Evolutionary conservation across 306 rosid genomes (phyloP).

Genomic region (Ceratonia siliqua): DNA sequence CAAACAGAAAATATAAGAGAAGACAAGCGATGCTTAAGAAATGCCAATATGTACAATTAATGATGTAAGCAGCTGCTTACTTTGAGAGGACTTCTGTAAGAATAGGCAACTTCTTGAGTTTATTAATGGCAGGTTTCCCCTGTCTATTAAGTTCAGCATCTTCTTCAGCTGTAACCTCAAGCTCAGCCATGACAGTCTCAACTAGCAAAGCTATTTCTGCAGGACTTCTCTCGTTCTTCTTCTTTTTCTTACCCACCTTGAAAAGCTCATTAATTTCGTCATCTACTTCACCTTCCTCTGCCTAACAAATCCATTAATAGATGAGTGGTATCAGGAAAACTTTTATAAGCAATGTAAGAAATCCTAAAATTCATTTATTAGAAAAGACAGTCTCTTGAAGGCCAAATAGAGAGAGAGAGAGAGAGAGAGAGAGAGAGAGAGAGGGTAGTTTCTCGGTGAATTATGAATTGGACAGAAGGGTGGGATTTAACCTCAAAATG

Average conservation of each 20-base stretch:
- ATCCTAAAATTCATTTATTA: background rate
- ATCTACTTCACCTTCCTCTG: slow-evolving; percentile 89
- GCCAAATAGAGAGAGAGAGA: background rate
- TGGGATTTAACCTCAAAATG: background rate
- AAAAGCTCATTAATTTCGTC: slow-evolving; percentile 77
- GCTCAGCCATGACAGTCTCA: slow-evolving; percentile 97
- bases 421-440: background rate
- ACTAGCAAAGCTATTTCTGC: slow-evolving; percentile 89
- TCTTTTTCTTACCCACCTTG: slow-evolving; percentile 80
- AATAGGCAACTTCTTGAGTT: slow-evolving; percentile 84
- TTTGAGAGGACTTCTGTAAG: slow-evolving; percentile 91
- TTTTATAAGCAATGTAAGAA: background rate
- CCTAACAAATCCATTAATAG: slow-evolving; percentile 51
- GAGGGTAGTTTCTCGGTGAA: background rate
- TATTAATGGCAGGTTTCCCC: slow-evolving; percentile 87
- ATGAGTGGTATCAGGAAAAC: slow-evolving; percentile 11
- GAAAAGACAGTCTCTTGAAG: background rate
- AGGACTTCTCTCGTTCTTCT: slow-evolving; percentile 87
- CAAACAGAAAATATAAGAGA: background rate
- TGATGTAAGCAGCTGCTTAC: slow-evolving; percentile 47
- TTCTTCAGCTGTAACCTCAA: slow-evolving; percentile 94
- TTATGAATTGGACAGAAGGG: background rate
- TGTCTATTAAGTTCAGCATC: slow-evolving; percentile 87
- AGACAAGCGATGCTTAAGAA: background rate
- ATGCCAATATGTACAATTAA: background rate